Conservation (phyloP, 1,284 basidiomycete genomes). For the Austroboletus niveus region DNA sequence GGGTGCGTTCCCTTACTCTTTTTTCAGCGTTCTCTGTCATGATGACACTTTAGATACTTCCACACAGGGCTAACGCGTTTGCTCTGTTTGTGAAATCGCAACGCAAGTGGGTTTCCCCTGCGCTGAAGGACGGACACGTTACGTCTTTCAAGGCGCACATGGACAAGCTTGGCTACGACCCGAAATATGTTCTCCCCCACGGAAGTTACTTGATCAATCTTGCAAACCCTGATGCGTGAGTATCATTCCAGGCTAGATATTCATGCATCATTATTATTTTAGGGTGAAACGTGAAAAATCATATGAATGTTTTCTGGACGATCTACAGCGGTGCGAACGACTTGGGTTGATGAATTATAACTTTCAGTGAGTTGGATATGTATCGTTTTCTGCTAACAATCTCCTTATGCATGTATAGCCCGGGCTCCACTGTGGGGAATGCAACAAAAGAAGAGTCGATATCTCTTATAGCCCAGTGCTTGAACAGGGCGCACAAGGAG, state of each 20-base stretch:
- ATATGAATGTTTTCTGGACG: constrained; percentile 81
- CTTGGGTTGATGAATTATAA: constrained; percentile 79
- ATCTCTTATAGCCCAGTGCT: constrained; percentile 64
- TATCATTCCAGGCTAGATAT: constrained; percentile 1
- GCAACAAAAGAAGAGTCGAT: constrained; percentile 63
- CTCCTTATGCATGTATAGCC: constrained; percentile 43
- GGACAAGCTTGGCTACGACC: constrained; percentile 56
- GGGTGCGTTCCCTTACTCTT: constrained; percentile 43
- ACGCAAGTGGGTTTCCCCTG: constrained; percentile 71
- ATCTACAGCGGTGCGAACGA: constrained; percentile 76
- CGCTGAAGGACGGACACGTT: constrained; percentile 51
- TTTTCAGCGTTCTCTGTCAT: not conserved
- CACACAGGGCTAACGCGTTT: constrained; percentile 71
- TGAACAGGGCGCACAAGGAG: constrained; percentile 75
- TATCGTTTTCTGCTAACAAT: not conserved
- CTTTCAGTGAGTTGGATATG: constrained; percentile 63
- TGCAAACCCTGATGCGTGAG: constrained; percentile 75
- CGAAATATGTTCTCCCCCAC: constrained; percentile 69
- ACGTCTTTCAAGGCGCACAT: constrained; percentile 56
- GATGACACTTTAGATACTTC: not conserved
- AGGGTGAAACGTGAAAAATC: constrained; percentile 77
- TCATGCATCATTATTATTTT: not conserved
- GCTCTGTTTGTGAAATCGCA: constrained; percentile 86
- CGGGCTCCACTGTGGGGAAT: constrained; percentile 76
- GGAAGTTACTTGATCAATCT: constrained; percentile 87